Percentiles rank a stretch among this genome's conserved stretches.
Conservation (phyloP, 2,329 filamentous ascomycete species). For the Sporothrix globosa region DNA sequence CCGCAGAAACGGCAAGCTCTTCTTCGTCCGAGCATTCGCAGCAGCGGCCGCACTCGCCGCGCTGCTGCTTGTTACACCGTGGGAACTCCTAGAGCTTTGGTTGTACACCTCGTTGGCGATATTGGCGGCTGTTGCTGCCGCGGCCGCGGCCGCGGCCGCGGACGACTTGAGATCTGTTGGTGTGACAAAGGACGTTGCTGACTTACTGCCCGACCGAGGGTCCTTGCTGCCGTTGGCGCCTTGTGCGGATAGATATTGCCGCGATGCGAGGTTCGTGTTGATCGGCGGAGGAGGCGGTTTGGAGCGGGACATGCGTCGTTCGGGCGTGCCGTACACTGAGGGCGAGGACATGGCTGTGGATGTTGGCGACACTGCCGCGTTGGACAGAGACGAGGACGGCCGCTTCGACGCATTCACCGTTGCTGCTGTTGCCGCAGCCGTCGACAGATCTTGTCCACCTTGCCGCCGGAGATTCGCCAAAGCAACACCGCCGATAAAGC, state of each 20-base stretch:
- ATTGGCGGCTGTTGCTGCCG: slow-evolving; percentile 48
- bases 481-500: slow-evolving; percentile 61
- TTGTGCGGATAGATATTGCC: slow-evolving; percentile 37
- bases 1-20: slow-evolving; percentile 57
- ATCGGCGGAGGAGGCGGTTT: slow-evolving; percentile 46
- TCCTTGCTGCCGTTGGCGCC: slow-evolving; percentile 21
- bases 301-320: slow-evolving; percentile 40
- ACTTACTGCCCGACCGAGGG: slow-evolving; percentile 38
- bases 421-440: slow-evolving; percentile 37
- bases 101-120: slow-evolving; percentile 47
- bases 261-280: slow-evolving; percentile 43
- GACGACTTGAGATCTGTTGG: slow-evolving; percentile 54
- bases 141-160: slow-evolving; percentile 48
- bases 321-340: slow-evolving; percentile 34
- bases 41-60: slow-evolving; percentile 46
- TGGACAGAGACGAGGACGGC: slow-evolving; percentile 16
- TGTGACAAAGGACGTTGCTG: slow-evolving; percentile 52
- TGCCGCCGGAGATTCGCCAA: slow-evolving; percentile 54
- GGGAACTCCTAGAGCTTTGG: slow-evolving; percentile 43
- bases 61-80: slow-evolving; percentile 44
- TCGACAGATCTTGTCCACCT: slow-evolving; percentile 37
- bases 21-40: slow-evolving; percentile 55
- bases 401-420: slow-evolving; percentile 23
- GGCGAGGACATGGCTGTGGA: background rate
- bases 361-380: slow-evolving; percentile 20